These are phyloP conservation scores for Epichloe coenophiala DNA, from an alignment of 2,329 filamentous ascomycete species.

Conservation along the genomic window DNA sequence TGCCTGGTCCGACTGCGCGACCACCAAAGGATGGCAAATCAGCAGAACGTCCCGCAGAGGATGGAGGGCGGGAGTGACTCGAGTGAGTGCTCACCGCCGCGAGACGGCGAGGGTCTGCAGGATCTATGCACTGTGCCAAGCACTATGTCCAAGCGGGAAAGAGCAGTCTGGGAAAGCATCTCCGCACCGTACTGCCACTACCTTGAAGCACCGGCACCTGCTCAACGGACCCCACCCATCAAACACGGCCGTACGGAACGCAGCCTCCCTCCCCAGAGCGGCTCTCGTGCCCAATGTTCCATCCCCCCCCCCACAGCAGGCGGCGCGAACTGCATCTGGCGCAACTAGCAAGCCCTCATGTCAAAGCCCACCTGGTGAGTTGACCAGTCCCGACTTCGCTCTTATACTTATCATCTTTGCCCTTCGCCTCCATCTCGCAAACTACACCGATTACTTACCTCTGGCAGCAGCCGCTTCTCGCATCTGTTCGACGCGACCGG, in stretches of 20 bases:
- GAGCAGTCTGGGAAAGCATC: fast-evolving
- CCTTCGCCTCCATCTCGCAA: background rate
- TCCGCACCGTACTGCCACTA: background rate
- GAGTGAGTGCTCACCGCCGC: background rate
- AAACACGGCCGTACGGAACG: background rate
- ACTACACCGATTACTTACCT: no score
- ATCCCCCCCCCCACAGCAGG: background rate
- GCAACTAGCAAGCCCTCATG: background rate
- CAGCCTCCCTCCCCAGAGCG: background rate
- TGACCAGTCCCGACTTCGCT: background rate
- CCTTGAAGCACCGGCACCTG: background rate
- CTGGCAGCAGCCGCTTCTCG: no score
- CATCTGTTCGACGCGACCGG: background rate
- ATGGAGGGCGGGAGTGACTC: background rate
- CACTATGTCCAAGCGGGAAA: fast-evolving
- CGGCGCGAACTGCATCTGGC: background rate
- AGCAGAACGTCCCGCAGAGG: no score
- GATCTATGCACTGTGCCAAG: no score
- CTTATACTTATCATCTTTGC: background rate
- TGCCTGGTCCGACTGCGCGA: background rate
- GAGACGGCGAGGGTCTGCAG: background rate
- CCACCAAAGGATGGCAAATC: no score
- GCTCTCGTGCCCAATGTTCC: background rate
- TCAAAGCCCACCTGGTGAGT: no score
- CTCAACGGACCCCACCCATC: background rate